Conservation (phyloP, 2,329 filamentous ascomycete species). For the Arachnomyces sp. region DNA sequence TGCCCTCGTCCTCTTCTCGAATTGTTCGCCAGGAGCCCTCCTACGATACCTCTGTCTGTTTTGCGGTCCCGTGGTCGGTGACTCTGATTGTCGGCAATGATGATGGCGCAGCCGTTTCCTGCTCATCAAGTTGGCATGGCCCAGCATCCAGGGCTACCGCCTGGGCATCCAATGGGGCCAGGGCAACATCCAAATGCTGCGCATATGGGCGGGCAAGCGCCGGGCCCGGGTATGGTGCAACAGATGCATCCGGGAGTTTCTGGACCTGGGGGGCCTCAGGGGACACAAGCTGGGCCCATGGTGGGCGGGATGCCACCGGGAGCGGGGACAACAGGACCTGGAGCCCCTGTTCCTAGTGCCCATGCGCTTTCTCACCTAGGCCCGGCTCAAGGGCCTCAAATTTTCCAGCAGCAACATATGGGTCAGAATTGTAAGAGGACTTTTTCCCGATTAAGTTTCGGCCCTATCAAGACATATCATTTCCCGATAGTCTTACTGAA, state of each 20-base stretch:
- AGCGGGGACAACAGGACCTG: constrained; percentile 43
- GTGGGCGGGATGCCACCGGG: constrained; percentile 56
- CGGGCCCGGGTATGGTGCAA: constrained; percentile 42
- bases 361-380: constrained; percentile 55
- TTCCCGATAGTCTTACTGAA: background rate
- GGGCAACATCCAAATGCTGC: constrained; percentile 50
- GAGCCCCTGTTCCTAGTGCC: constrained; percentile 44
- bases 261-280: constrained; percentile 49
- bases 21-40: constrained; percentile 6
- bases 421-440: constrained; percentile 33
- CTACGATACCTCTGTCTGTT: constrained; percentile 10
- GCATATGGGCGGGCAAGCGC: constrained; percentile 42
- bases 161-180: constrained; percentile 53
- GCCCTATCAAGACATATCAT: too few relatives aligned
- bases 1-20: constrained; percentile 7
- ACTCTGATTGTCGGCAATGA: constrained; percentile 39
- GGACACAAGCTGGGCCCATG: constrained; percentile 55
- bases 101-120: constrained; percentile 49
- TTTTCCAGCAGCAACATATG: constrained; percentile 44
- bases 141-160: constrained; percentile 49
- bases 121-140: constrained; percentile 51
- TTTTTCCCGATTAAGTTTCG: constrained; percentile 1
- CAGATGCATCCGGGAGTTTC: constrained; percentile 55
- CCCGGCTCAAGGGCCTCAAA: constrained; percentile 42
- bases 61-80: constrained; percentile 17